Base-by-base conservation (phyloP, 768 basidiomycete genomes). In the Phallus indusiatus region DNA sequence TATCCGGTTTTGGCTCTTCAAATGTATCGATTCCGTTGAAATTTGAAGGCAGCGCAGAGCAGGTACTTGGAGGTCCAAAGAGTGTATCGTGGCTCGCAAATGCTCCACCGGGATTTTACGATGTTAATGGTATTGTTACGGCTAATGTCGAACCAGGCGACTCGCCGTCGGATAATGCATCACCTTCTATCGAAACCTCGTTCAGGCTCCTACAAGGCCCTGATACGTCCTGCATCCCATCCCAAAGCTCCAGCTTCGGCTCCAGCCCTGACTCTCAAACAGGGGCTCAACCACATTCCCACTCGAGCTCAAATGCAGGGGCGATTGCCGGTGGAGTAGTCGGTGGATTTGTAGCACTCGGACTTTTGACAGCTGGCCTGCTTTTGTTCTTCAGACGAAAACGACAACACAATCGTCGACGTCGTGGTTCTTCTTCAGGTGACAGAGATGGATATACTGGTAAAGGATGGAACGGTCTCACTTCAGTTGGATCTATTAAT, bases 281-380 rank as follows among this genome's bases (percentile, higher is more conserved):
- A 14, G 42, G 42, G 12, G 42, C 42, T 42, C 14, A 12, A 12
- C 14, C 42, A 4, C 14, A 12, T n/a, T 14, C 12, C 4, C 12
- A 42, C 42, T 14, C 12, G 14, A 42, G n/a, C 42, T 14, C 68
- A 17, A 71, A 80, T 63, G 75, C 80, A 2, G 83, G 83, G 1
- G 81, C 80, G n/a, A 84, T 86, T 36, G 81, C 79, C 0, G 85
- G 84, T 47, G 84, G 85, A 18, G 78, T 81, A 7, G 73, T 83
- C 6, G 82, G 81, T 2, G 81, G 78, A 17, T 60, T 85, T 0
- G 73, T 80, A 24, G 74, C 68, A n/a, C 59, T 80, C 18, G 77
- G 73, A 8, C 61, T 78, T 49, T 68, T 83, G 12, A 75, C 64
- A 5, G 77, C 68, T 1, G 62, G 64, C 7, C 47, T 69, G 6